A percentile compares a stretch with the other conserved stretches of the same genome.
Conservation (phyloP, 1,284 basidiomycete species). For the Waitea zeae region DNA sequence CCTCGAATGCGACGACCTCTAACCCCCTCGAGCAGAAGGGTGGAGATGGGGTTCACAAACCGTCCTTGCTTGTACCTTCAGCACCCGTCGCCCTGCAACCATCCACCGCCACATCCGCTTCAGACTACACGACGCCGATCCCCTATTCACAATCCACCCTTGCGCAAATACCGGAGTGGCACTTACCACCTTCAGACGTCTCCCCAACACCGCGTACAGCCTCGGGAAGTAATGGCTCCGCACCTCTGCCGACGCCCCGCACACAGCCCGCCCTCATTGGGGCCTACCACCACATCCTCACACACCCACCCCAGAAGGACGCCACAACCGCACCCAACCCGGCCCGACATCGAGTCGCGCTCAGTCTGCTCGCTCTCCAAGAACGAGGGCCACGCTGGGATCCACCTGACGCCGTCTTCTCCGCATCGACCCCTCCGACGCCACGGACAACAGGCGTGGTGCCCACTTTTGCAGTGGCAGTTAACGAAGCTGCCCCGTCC, state of each 20-base stretch:
- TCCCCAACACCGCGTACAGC: too few relatives aligned
- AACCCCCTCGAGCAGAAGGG: too few relatives aligned
- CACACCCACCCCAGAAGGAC: slow-evolving; percentile 30
- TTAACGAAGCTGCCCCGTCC: slow-evolving; percentile 9
- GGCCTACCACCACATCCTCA: slow-evolving; percentile 59
- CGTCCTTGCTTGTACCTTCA: too few relatives aligned
- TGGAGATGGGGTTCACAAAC: too few relatives aligned
- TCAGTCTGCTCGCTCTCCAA: slow-evolving; percentile 39
- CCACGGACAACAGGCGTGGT: slow-evolving; percentile 38
- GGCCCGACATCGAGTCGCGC: slow-evolving; percentile 48
- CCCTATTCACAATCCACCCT: slow-evolving; percentile 55
- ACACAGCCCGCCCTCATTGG: slow-evolving; percentile 42
- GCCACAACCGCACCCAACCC: slow-evolving; percentile 27
- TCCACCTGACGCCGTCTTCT: slow-evolving; percentile 43
- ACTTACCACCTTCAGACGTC: slow-evolving; percentile 28
- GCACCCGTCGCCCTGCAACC: too few relatives aligned
- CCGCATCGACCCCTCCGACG: slow-evolving; percentile 30
- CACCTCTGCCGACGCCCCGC: slow-evolving; percentile 19
- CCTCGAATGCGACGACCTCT: too few relatives aligned
- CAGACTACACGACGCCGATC: slow-evolving; percentile 50
- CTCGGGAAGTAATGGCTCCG: slow-evolving; percentile 12
- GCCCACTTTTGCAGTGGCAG: slow-evolving; percentile 33
- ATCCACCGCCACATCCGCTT: slow-evolving; percentile 25
- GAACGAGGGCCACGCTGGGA: slow-evolving; percentile 49
- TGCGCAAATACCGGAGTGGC: slow-evolving; percentile 40